Evolutionary conservation across 176 grass and related monocot species (phyloP), one percentile per base, ranked within the genome.

Genomic region (Hyparrhenia diplandra): DNA sequence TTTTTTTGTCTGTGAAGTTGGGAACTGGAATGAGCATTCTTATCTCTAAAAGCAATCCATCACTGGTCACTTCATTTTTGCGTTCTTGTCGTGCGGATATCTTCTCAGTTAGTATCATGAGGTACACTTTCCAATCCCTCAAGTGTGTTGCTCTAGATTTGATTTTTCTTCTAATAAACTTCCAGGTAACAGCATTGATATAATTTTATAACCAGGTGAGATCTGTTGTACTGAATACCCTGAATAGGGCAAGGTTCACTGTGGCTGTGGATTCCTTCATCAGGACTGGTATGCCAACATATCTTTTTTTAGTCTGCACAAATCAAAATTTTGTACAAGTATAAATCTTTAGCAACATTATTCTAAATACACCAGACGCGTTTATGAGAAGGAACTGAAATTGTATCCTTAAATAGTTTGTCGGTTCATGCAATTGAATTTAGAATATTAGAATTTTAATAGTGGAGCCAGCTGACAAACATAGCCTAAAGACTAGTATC

Each of bases 191-290:
- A 4, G n/a, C 18, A n/a, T 41, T 76, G 25, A 71, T 80, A 25
- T 85, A 57, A 45, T 78, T 75, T 82, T 70, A 52, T 91, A 88
- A 78, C 54, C 77, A 99, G 96, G 96, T 99, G 43, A 93, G 94
- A 85, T 95, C 92, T 76, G 82, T 99, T 90, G 96, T 99, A 54
- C 51, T 99, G 54, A 99, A 99, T 74, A 99, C 96, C 69, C 71
- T 99, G 83, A 99, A 99, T 82, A 95, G 82, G 28, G 96, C 90
- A 68, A 94, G 96, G 55, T 99, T 99, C 54, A 95, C 93, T 17
- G 96, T 99, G 72, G 90, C 96, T 54, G 96, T 99, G 59, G 90
- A 99, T 90, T 99, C 96, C 64, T 99, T 99, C 85, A 93, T 99
- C 81, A 93, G 91, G 64, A 99, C 90, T 78, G 96, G 96, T 99